These are phyloP conservation scores for Protea cynaroides DNA, from an alignment of 164 flowering plant genomes.

Conservation along the genomic window DNA sequence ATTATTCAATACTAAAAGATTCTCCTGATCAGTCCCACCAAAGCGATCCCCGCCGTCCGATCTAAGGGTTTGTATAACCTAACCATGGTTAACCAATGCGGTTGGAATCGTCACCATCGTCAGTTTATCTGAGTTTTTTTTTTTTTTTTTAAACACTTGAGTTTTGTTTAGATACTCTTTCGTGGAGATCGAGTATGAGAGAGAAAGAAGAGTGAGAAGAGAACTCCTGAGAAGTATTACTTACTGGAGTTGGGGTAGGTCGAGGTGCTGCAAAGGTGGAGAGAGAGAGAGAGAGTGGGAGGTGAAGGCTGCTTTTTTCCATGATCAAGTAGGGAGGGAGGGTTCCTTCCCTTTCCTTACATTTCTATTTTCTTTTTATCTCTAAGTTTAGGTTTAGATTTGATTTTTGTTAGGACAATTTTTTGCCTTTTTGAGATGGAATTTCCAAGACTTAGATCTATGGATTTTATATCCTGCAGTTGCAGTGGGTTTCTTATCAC, in stretches of 20 bases:
- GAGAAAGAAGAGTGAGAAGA: too few species aligned
- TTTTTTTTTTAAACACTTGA: slow-evolving; percentile 1
- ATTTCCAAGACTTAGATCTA: slow-evolving; percentile 2
- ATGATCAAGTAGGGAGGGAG: too few species aligned
- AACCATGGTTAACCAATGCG: slow-evolving; percentile 17
- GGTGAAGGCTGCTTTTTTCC: background rate
- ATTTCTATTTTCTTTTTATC: background rate
- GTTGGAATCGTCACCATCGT: slow-evolving; percentile 18
- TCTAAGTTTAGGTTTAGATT: background rate
- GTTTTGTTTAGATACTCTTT: slow-evolving; percentile 1
- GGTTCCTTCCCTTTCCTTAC: background rate
- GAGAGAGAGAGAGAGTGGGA: slow-evolving; percentile 3
- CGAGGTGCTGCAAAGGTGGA: too few species aligned
- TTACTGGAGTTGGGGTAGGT: background rate
- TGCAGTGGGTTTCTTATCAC: slow-evolving; percentile 1
- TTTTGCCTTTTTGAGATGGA: slow-evolving; percentile 7
- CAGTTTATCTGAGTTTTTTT: background rate
- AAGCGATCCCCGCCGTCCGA: slow-evolving; percentile 14
- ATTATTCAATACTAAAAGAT: too few species aligned
- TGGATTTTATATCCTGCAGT: slow-evolving; percentile 14
- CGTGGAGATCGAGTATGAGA: background rate
- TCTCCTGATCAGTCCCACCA: slow-evolving; percentile 21
- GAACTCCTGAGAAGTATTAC: too few species aligned
- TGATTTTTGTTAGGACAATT: background rate
- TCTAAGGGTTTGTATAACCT: background rate